Evolutionary conservation across 306 rosid species (phyloP), one percentile per base, ranked within the genome.

Genomic region (Castanopsis chinensis): DNA sequence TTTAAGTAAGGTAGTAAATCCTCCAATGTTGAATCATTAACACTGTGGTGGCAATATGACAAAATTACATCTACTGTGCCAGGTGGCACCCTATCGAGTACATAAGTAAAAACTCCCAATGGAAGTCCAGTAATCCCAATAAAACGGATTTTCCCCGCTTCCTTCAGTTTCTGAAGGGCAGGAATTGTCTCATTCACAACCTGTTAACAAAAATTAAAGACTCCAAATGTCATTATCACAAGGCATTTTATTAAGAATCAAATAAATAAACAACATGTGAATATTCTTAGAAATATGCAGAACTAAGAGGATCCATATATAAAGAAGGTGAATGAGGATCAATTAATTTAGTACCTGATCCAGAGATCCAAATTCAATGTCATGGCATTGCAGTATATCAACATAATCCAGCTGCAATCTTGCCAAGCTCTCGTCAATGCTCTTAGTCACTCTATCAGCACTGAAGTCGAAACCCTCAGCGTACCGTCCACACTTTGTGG

Each of bases 91-190:
- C 93, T 89, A 77, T 92, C 99, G 4, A 95, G 93, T 81, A 92
- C 99, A 55, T 91, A 92, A 20, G 92, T 90, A 74, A 82, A 95
- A 71, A 95, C 35, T 18, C 15, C 77, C 84, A 95, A 87, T 9
- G 98, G 99, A 87, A 95, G 98, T 55, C 96, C 99, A 0, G 98
- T 91, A 17, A 95, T 91, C 35, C 99, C 99, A 77, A 95, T 89
- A 84, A 86, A 95, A 71, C 88, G 96, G 75, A 83, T 72, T 85
- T 95, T 95, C 84, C 98, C 98, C 19, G 96, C 79, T 76, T 91
- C 92, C 86, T 91, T 95, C 64, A 95, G 82, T 71, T 86, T 92
- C 79, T 84, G 86, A 49, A 95, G 89, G 33, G 98, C 96, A 3
- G 99, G 99, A 80, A 95, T 85, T 28, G 99, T 95, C 83, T 92